Evolutionary conservation across 192 early-diverging fungal species (phyloP).

Genomic region (Podila clonocystis): DNA sequence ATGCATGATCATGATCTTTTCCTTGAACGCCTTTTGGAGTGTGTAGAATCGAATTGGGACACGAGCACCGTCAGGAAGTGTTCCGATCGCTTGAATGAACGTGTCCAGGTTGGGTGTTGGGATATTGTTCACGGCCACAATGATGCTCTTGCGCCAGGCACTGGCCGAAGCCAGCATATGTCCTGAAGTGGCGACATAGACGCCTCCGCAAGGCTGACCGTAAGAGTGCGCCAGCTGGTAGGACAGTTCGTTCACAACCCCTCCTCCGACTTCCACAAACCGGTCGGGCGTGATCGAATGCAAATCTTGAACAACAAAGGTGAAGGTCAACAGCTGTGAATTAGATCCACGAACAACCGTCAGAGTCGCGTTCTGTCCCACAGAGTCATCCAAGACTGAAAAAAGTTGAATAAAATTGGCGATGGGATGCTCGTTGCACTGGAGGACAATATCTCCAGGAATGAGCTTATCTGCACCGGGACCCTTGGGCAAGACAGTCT

Average conservation of each 20-base stretch:
- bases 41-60: conserved; percentile 75
- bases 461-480: conserved; percentile 70
- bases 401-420: conserved; percentile 79
- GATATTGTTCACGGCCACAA: conserved; percentile 73
- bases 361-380: conserved; percentile 60
- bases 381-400: conserved; percentile 68
- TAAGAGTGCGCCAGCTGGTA: conserved; percentile 82
- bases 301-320: conserved; percentile 69
- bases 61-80: conserved; percentile 70
- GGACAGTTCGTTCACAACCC: conserved; percentile 76
- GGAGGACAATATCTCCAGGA: conserved; percentile 79
- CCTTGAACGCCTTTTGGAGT: conserved; percentile 83
- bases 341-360: conserved; percentile 67
- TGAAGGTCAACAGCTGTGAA: conserved; percentile 35
- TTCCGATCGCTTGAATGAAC: conserved; percentile 71
- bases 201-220: conserved; percentile 76
- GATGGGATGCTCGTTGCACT: conserved; percentile 69
- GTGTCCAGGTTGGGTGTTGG: conserved; percentile 72
- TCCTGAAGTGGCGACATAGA: conserved; percentile 79
- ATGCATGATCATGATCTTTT: conserved; percentile 84
- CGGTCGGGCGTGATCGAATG: conserved; percentile 83
- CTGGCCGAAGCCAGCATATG: conserved; percentile 74
- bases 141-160: conserved; percentile 74
- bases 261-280: conserved; percentile 89
- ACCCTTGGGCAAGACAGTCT: conserved; percentile 72